Percentiles rank a stretch among this genome's conserved stretches.
These are phyloP conservation scores for Mycena filopes DNA, from an alignment of 768 basidiomycete genomes.

Conservation along the genomic window DNA sequence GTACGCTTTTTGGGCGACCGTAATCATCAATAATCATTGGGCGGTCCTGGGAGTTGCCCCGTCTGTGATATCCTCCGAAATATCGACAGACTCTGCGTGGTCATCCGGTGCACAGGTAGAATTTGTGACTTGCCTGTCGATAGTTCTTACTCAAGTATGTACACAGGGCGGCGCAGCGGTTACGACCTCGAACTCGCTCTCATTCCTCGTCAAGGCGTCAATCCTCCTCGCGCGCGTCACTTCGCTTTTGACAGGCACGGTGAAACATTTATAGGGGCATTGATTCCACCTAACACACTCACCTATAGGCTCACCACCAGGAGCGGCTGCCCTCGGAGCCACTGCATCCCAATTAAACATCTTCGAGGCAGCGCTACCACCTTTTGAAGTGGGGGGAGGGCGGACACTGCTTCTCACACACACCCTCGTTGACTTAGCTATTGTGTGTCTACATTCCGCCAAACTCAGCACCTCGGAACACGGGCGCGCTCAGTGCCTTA, in stretches of 20 bases:
- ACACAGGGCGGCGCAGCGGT: slow-evolving; percentile 16
- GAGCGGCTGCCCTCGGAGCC: slow-evolving; percentile 1
- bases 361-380: slow-evolving; percentile 23
- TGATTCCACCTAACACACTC: background rate
- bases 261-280: no score
- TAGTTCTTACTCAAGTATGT: background rate
- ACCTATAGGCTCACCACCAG: background rate
- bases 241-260: background rate
- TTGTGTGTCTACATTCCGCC: slow-evolving; percentile 26
- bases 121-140: background rate
- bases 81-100: slow-evolving; percentile 19
- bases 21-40: slow-evolving; percentile 24
- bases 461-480: slow-evolving; percentile 4
- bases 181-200: background rate
- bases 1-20: slow-evolving; percentile 26
- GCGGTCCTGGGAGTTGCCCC: slow-evolving; percentile 2
- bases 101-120: slow-evolving; percentile 5
- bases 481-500: slow-evolving; percentile 15
- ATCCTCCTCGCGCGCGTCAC: slow-evolving; percentile 25
- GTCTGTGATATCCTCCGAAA: slow-evolving; percentile 9
- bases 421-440: slow-evolving; percentile 17
- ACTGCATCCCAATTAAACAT: slow-evolving; percentile 12
- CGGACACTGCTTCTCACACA: slow-evolving; percentile 14
- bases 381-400: slow-evolving; percentile 3
- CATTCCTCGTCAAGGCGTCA: slow-evolving; percentile 20